Percentiles rank a stretch among this genome's conserved stretches.
phyloP scores from a whole-genome alignment of 305 asterid genomes.

The Nicotiana rustica region DNA sequence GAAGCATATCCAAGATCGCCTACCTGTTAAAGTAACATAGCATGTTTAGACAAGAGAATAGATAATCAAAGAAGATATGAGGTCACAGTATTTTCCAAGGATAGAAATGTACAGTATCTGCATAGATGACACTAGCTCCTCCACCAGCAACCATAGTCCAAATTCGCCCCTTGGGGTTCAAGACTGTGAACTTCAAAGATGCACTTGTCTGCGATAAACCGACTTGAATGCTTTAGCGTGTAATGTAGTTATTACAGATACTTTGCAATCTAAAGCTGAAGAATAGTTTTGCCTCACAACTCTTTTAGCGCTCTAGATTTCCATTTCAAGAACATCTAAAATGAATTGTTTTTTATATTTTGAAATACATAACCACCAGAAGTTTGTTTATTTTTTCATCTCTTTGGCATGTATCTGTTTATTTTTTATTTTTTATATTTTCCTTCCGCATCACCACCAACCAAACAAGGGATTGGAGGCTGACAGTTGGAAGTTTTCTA shows the following conservation, averaged over 20 bases:
- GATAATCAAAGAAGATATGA: too few relatives aligned
- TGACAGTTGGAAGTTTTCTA: neutral
- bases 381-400: neutral
- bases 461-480: neutral
- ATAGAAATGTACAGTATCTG: slow-evolving; percentile 70
- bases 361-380: neutral
- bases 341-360: neutral
- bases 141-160: slow-evolving; percentile 99
- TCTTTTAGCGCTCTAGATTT: neutral
- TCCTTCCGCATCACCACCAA: neutral
- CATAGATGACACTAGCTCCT: slow-evolving; percentile 94
- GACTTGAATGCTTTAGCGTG: neutral
- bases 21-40: slow-evolving; percentile 51
- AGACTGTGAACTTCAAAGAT: slow-evolving; percentile 86
- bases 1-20: slow-evolving; percentile 97
- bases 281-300: neutral
- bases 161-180: slow-evolving; percentile 92
- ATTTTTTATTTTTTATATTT: neutral
- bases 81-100: neutral
- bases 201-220: slow-evolving; percentile 76
- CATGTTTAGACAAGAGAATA: neutral
- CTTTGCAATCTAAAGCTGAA: neutral
- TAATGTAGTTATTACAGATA: neutral
- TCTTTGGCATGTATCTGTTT: neutral
- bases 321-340: neutral